phyloP scores from a whole-genome alignment of 2,329 filamentous ascomycete genomes.

The Didymosphaeria variabile region DNA sequence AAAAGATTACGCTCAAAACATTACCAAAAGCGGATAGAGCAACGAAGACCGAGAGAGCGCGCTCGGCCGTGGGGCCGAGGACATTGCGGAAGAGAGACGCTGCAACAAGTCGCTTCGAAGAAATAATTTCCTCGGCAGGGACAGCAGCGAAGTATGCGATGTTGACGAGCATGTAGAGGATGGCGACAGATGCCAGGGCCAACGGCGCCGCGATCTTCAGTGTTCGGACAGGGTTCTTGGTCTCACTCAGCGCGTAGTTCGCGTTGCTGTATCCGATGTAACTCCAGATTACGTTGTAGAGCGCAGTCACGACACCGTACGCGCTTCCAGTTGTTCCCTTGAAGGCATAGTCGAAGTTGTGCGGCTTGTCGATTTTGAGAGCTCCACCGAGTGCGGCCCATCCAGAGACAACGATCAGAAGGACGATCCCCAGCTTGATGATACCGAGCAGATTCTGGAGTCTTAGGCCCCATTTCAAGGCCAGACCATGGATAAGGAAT shows the following conservation, averaged over 20 bases:
- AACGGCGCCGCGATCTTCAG: conserved; percentile 71
- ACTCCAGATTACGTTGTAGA: conserved; percentile 77
- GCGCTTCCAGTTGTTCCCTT: conserved; percentile 71
- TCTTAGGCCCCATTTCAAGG: conserved; percentile 72
- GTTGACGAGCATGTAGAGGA: conserved; percentile 73
- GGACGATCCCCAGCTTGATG: conserved; percentile 72
- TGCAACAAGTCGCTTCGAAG: conserved; percentile 64
- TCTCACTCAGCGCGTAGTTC: conserved; percentile 73
- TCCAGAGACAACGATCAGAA: conserved; percentile 71
- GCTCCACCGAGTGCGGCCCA: conserved; percentile 70
- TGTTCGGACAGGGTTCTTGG: conserved; percentile 70
- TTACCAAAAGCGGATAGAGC: conserved; percentile 74
- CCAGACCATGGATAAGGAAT: conserved; percentile 71
- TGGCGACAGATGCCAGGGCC: conserved; percentile 65
- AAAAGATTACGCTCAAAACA: conserved; percentile 73
- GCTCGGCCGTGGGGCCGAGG: conserved; percentile 62
- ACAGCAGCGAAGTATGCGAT: conserved; percentile 73
- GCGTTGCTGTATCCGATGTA: conserved; percentile 75
- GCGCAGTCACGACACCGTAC: conserved; percentile 73
- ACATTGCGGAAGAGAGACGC: conserved; percentile 67
- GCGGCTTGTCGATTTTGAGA: conserved; percentile 66
- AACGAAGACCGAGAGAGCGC: conserved; percentile 70
- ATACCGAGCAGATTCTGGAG: conserved; percentile 72
- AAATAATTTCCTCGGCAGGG: conserved; percentile 63
- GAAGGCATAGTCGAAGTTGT: conserved; percentile 72